A percentile compares a stretch with the other conserved stretches of the same genome.
Conservation (phyloP, 768 basidiomycete genomes). For the Podaxis sp. region DNA sequence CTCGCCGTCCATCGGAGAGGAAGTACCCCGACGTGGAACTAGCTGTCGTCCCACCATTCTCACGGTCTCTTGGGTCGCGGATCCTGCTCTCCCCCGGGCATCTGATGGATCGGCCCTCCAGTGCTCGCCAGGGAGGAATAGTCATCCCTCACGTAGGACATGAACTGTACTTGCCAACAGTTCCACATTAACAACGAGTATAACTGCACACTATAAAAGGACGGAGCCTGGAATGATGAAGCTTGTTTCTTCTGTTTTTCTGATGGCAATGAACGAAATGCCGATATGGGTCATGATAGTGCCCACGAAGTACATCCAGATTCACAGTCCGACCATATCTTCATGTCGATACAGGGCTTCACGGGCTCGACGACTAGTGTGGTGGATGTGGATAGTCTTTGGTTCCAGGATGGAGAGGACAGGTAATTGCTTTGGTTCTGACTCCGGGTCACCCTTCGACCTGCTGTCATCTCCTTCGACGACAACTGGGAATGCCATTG, state of each 20-base stretch:
- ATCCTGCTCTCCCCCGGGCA: neutral
- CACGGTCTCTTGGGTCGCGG: neutral
- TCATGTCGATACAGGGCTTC: constrained; percentile 1
- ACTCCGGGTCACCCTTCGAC: neutral
- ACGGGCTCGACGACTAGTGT: neutral
- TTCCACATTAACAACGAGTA: neutral
- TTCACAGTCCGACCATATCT: neutral
- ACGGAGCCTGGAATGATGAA: neutral
- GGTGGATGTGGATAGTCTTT: neutral
- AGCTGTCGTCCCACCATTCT: neutral
- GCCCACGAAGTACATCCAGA: neutral
- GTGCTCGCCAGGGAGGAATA: neutral
- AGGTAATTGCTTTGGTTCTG: neutral
- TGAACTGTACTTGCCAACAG: neutral
- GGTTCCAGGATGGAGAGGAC: neutral
- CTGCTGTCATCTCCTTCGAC: neutral
- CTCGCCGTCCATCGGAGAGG: neutral
- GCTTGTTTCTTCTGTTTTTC: too few species aligned
- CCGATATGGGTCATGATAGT: neutral
- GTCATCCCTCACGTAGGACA: neutral
- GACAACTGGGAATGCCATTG: neutral
- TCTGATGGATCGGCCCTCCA: neutral
- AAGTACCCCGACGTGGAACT: neutral
- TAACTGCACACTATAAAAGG: neutral
- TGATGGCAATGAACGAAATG: neutral